Percentiles rank a stretch among this genome's conserved stretches.
These are phyloP conservation scores for Ichthyophthirius multifiliis DNA, from an alignment of 169 alveolate genomes.

Conservation along the genomic window DNA sequence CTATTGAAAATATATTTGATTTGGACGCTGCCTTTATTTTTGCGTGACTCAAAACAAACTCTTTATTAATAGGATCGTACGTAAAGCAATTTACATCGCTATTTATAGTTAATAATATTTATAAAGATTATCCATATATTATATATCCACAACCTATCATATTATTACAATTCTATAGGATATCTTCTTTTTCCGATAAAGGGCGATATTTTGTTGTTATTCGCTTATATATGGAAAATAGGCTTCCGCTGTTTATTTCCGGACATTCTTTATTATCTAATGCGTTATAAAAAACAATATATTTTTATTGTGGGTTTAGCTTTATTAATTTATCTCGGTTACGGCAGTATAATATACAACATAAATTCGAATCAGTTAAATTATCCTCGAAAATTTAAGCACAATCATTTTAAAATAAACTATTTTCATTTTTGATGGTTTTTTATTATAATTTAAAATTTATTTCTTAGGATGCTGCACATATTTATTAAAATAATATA, in stretches of 20 bases:
- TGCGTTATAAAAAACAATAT: not conserved
- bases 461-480: no score
- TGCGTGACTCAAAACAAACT: not conserved
- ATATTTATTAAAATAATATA: no score
- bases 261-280: not conserved
- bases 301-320: not conserved
- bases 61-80: not conserved
- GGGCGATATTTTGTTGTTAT: slow-evolving; percentile 1
- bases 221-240: not conserved
- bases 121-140: not conserved
- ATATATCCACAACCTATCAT: not conserved
- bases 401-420: not conserved
- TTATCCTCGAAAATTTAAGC: not conserved
- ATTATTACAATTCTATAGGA: not conserved
- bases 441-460: no score
- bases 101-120: not conserved
- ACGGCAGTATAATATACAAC: not conserved
- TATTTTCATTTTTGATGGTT: no score
- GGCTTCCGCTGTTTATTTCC: not conserved
- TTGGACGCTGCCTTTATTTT: not conserved
- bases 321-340: not conserved
- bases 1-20: not conserved
- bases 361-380: not conserved
- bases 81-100: slow-evolving; percentile 1
- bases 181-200: not conserved